Percentiles rank a stretch among this genome's conserved stretches.
Evolutionary conservation across 768 basidiomycete species (phyloP).

Genomic region (Tulasnella sp.): DNA sequence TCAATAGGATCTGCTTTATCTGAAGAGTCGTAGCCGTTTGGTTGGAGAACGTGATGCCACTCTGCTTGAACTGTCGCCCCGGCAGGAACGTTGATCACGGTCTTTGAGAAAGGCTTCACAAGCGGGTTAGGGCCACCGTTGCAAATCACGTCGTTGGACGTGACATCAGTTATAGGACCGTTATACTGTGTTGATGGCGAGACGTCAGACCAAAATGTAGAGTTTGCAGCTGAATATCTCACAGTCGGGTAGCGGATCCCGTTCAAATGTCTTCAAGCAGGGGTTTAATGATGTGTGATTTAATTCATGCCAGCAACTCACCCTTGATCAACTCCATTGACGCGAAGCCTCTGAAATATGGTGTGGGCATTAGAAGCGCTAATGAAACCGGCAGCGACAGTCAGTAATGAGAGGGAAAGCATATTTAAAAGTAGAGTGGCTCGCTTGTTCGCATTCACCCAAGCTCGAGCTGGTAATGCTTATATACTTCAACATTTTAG

Average conservation of each 20-base stretch:
- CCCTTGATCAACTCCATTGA: conserved; percentile 25
- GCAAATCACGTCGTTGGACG: conserved; percentile 54
- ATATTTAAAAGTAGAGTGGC: background rate
- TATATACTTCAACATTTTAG: background rate
- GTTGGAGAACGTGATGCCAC: conserved; percentile 49
- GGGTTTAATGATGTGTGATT: too few species aligned
- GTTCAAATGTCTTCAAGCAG: conserved; percentile 7
- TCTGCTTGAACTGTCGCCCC: conserved; percentile 52
- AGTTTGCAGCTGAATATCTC: too few species aligned
- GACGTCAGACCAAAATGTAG: too few species aligned
- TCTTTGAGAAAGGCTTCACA: conserved; percentile 33
- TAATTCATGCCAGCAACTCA: background rate
- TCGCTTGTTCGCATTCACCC: background rate
- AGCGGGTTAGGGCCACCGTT: conserved; percentile 57
- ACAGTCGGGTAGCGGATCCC: conserved; percentile 19
- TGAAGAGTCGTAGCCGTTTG: conserved; percentile 40
- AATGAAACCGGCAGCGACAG: background rate
- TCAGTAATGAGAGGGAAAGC: background rate
- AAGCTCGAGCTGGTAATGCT: background rate
- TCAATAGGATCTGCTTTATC: conserved; percentile 50
- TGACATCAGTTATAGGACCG: conserved; percentile 52
- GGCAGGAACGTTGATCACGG: conserved; percentile 49
- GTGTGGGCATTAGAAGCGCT: conserved; percentile 41
- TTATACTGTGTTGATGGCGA: conserved; percentile 34
- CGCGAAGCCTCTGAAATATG: conserved; percentile 42